These are phyloP conservation scores for Termitomyces sp. DNA, from an alignment of 768 basidiomycete species.

Conservation along the genomic window DNA sequence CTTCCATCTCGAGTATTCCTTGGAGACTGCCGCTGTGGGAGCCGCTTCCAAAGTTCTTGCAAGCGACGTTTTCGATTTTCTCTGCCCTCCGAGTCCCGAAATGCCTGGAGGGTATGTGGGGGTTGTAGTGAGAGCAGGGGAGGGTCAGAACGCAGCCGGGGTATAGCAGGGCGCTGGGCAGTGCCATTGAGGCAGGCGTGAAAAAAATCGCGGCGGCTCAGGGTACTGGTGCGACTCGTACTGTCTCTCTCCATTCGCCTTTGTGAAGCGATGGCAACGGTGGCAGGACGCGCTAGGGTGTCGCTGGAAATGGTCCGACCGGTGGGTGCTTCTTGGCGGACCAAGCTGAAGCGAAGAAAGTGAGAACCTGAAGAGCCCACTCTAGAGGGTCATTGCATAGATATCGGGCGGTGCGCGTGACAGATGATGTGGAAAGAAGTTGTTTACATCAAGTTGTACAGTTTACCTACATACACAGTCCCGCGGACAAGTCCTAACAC, in stretches of 20 bases:
- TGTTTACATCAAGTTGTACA: slow-evolving; percentile 11
- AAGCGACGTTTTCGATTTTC: slow-evolving; percentile 56
- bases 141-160: slow-evolving; percentile 53
- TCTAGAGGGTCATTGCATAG: slow-evolving; percentile 29
- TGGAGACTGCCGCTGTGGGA: slow-evolving; percentile 27
- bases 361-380: slow-evolving; percentile 22
- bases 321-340: slow-evolving; percentile 10
- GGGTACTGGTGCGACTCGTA: slow-evolving; percentile 14
- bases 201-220: slow-evolving; percentile 44
- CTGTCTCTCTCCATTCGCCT: slow-evolving; percentile 16
- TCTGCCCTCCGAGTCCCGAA: slow-evolving; percentile 56
- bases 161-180: slow-evolving; percentile 50
- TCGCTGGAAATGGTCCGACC: slow-evolving; percentile 7
- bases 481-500: neutral
- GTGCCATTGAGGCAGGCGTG: slow-evolving; percentile 48
- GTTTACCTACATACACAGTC: neutral
- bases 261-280: slow-evolving; percentile 1
- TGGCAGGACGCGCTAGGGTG: slow-evolving; percentile 7
- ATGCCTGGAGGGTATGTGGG: slow-evolving; percentile 54
- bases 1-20: slow-evolving; percentile 5
- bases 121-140: slow-evolving; percentile 27
- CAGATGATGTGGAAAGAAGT: slow-evolving; percentile 12
- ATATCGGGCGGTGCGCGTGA: neutral
- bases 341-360: slow-evolving; percentile 7
- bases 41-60: slow-evolving; percentile 56